A percentile compares a stretch with the other conserved stretches of the same genome.
Conservation (phyloP, 2,329 filamentous ascomycete species). For the Geoglossum cookeanum region DNA sequence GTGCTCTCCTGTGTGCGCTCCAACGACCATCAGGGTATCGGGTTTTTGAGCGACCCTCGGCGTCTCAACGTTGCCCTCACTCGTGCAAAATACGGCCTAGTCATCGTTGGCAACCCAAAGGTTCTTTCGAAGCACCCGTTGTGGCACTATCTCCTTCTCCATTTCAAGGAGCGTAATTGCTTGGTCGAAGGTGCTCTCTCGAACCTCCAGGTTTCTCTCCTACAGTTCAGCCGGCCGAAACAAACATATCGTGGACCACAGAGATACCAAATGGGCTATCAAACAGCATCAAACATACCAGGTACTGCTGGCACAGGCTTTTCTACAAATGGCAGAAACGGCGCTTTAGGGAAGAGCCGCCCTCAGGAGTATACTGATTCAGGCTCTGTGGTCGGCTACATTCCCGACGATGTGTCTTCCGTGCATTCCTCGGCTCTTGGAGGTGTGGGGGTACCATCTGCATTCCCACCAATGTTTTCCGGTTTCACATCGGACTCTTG, state of each 20-base stretch:
- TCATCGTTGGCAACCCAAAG: conserved; percentile 94
- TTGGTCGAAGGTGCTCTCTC: conserved; percentile 88
- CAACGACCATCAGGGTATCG: conserved; percentile 97
- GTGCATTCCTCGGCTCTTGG: conserved; percentile 84
- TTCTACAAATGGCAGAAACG: conserved; percentile 30
- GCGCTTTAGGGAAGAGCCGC: conserved; percentile 16
- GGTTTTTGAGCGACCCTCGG: conserved; percentile 92
- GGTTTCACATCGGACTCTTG: conserved; percentile 74
- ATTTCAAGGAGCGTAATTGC: conserved; percentile 95
- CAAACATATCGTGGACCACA: conserved; percentile 79
- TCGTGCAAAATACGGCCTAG: conserved; percentile 87
- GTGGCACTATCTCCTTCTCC: conserved; percentile 85
- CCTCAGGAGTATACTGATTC: conserved; percentile 43
- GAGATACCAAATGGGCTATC: conserved; percentile 65
- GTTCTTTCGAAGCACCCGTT: conserved; percentile 93
- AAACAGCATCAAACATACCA: conserved; percentile 41
- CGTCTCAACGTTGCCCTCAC: conserved; percentile 95
- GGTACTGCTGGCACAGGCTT: conserved; percentile 19
- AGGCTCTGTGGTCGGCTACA: conserved; percentile 83
- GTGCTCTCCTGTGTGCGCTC: conserved; percentile 94
- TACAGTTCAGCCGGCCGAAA: conserved; percentile 90
- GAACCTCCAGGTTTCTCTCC: conserved; percentile 84
- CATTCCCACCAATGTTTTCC: conserved; percentile 90
- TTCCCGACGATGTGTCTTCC: conserved; percentile 91
- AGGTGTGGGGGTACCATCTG: conserved; percentile 59